Percentiles rank a stretch among this genome's conserved stretches.
These are phyloP conservation scores for Neophaeococcomyces mojaviensis DNA, from an alignment of 2,329 filamentous ascomycete species.

Conservation along the genomic window DNA sequence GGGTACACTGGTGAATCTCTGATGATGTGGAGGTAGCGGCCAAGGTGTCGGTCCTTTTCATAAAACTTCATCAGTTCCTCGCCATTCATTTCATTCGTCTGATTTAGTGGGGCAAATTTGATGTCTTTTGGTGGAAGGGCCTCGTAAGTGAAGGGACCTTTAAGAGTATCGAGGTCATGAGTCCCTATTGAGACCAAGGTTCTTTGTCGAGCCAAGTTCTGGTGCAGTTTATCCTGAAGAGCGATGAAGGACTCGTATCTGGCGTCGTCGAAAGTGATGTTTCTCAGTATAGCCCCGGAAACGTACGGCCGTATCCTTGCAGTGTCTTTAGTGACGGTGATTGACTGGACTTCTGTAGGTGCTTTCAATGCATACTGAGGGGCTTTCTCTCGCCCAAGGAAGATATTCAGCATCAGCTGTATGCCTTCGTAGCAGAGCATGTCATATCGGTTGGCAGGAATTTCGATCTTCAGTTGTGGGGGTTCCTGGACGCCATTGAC, in stretches of 20 bases:
- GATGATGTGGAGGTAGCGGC: constrained; percentile 88
- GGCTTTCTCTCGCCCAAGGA: constrained; percentile 65
- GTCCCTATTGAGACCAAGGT: constrained; percentile 96
- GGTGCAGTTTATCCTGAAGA: constrained; percentile 95
- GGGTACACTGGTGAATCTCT: constrained; percentile 89
- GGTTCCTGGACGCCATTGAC: constrained; percentile 75
- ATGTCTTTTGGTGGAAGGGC: constrained; percentile 87
- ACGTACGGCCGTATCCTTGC: constrained; percentile 76
- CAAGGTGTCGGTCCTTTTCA: constrained; percentile 84
- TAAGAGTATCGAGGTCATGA: constrained; percentile 86
- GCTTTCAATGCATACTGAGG: constrained; percentile 73
- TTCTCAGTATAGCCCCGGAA: constrained; percentile 79
- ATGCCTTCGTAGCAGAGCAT: constrained; percentile 98
- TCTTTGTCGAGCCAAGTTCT: constrained; percentile 86
- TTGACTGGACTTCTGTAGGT: constrained; percentile 65
- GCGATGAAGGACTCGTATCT: constrained; percentile 96
- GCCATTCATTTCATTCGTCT: constrained; percentile 78
- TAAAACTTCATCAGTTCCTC: constrained; percentile 91
- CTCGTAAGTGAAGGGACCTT: constrained; percentile 95
- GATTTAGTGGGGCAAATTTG: constrained; percentile 83
- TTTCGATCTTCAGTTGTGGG: constrained; percentile 94
- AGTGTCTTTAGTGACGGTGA: constrained; percentile 72
- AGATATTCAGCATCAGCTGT: constrained; percentile 90
- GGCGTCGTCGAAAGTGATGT: constrained; percentile 83
- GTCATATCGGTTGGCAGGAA: constrained; percentile 85